Conservation (phyloP, 805 yeast species). For the Saturnispora hagleri region DNA sequence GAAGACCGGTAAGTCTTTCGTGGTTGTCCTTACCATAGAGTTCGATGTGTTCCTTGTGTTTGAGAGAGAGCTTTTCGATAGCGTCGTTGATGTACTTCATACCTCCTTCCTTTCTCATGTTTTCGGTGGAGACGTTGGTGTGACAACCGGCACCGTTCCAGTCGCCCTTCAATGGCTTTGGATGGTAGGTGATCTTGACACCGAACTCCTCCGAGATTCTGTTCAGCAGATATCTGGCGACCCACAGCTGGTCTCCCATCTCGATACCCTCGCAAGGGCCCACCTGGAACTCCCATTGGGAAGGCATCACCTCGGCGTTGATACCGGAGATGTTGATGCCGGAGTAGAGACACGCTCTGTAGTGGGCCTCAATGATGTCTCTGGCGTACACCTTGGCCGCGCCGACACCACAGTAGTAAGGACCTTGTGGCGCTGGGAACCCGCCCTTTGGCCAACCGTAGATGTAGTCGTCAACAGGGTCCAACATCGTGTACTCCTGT, state of each 20-base stretch:
- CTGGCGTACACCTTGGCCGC: constrained; percentile 96
- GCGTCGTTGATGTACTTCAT: constrained; percentile 91
- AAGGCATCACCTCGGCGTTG: constrained; percentile 99
- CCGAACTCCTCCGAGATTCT: constrained; percentile 99
- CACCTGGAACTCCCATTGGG: constrained; percentile 99
- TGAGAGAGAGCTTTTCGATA: constrained; percentile 83
- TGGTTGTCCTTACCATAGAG: constrained; percentile 95
- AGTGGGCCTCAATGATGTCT: constrained; percentile 98
- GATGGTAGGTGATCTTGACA: constrained; percentile 97
- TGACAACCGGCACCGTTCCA: constrained; percentile 99
- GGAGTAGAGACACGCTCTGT: constrained; percentile 93
- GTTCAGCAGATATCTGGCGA: constrained; percentile 85
- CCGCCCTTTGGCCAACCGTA: constrained; percentile 99
- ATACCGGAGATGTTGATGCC: constrained; percentile 91
- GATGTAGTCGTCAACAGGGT: constrained; percentile 67
- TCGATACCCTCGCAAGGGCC: constrained; percentile 94
- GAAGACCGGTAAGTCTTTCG: constrained; percentile 93
- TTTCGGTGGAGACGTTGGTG: constrained; percentile 91
- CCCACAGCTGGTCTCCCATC: constrained; percentile 98
- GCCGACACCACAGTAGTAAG: constrained; percentile 99
- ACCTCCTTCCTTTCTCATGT: constrained; percentile 93
- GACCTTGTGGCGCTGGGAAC: constrained; percentile 99
- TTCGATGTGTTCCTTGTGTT: constrained; percentile 94
- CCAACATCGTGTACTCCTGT: constrained; percentile 97
- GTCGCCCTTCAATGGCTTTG: constrained; percentile 97